Conservation (phyloP, 1,284 basidiomycete species). For the Limonomyces culmigenus region DNA sequence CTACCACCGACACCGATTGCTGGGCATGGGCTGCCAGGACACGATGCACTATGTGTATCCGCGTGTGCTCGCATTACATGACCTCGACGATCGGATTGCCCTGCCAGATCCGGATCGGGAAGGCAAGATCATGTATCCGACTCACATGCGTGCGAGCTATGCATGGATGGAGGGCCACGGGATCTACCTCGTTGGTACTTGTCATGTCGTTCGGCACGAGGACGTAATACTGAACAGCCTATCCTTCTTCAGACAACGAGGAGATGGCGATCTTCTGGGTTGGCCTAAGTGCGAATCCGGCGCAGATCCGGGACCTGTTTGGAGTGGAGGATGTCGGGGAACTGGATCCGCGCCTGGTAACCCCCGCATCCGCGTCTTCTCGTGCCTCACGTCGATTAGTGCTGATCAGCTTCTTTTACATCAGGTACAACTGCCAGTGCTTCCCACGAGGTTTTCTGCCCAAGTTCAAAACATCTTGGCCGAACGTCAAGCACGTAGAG, state of each 20-base stretch:
- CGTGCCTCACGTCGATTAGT: constrained; percentile 1
- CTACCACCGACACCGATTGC: constrained; percentile 66
- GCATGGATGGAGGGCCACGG: constrained; percentile 84
- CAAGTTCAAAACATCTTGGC: constrained; percentile 79
- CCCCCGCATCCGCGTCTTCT: too few species aligned
- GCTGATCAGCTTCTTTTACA: constrained; percentile 1
- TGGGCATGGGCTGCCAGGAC: constrained; percentile 49
- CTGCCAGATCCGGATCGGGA: constrained; percentile 38
- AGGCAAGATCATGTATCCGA: constrained; percentile 54
- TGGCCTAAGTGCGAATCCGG: constrained; percentile 68
- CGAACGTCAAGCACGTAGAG: constrained; percentile 46
- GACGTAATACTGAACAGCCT: neutral
- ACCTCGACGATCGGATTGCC: constrained; percentile 59
- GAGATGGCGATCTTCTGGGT: constrained; percentile 88
- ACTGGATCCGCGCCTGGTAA: constrained; percentile 57
- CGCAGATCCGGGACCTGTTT: constrained; percentile 75
- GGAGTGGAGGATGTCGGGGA: constrained; percentile 66
- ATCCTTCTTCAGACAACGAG: constrained; percentile 59
- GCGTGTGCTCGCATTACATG: constrained; percentile 78
- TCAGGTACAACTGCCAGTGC: constrained; percentile 55
- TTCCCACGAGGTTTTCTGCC: constrained; percentile 65
- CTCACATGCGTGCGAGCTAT: constrained; percentile 75
- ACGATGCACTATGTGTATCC: constrained; percentile 83
- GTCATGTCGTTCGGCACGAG: too few species aligned
- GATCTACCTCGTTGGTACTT: constrained; percentile 78